phyloP scores from a whole-genome alignment of 176 grass and related monocot genomes.

The Melocanna baccifera region DNA sequence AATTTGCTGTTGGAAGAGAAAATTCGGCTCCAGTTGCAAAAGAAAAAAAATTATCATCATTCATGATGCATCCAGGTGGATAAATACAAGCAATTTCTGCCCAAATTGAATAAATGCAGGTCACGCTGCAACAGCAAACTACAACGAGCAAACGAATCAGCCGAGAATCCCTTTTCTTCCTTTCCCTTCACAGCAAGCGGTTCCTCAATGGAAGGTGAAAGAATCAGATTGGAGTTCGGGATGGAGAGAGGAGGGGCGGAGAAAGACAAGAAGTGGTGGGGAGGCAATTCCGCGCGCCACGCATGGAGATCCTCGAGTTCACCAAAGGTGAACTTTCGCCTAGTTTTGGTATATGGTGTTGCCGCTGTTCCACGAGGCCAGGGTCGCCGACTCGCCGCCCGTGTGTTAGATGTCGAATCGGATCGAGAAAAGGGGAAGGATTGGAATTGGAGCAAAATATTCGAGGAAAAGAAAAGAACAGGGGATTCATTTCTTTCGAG shows the following conservation, averaged over 20 bases:
- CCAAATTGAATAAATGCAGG: background rate
- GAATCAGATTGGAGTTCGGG: background rate
- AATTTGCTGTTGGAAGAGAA: background rate
- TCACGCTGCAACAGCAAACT: background rate
- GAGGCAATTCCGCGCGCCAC: constrained; percentile 15
- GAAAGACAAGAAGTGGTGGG: background rate
- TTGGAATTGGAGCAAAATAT: background rate
- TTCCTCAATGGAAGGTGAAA: constrained; percentile 10
- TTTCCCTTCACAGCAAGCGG: background rate
- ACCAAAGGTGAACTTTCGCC: background rate
- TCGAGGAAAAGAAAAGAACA: background rate
- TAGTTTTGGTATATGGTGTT: constrained; percentile 21
- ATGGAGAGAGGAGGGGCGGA: background rate
- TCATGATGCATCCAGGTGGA: background rate
- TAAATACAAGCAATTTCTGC: background rate
- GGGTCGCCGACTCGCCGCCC: too few species aligned
- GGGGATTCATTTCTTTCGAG: background rate
- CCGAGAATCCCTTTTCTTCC: background rate
- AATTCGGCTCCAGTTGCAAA: background rate
- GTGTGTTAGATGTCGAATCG: background rate
- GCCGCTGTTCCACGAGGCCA: background rate
- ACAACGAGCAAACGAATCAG: background rate
- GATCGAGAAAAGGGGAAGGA: background rate
- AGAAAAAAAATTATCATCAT: background rate
- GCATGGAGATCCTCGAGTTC: constrained; percentile 6